Evolutionary conservation across 805 yeast genomes (phyloP).

Genomic region (Candida chilensis): DNA sequence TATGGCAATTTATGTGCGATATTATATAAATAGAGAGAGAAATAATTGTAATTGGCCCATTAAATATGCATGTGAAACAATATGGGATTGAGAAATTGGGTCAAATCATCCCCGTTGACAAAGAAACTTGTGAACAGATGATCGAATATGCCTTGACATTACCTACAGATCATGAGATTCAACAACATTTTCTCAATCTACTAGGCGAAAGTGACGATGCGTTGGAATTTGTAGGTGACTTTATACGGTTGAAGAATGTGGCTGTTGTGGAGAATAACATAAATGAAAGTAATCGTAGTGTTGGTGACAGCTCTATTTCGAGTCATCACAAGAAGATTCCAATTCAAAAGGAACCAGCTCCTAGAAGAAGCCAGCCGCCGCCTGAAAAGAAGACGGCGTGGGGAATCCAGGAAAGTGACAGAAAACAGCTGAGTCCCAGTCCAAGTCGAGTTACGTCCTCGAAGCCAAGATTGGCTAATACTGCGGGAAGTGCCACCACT

Average conservation of each 20-base stretch:
- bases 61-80: not conserved
- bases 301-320: not conserved
- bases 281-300: conserved; percentile 1
- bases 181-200: conserved; percentile 43
- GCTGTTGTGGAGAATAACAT: conserved; percentile 6
- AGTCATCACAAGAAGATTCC: conserved; percentile 2
- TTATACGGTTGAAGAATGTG: conserved; percentile 28
- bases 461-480: conserved; percentile 5
- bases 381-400: conserved; percentile 1
- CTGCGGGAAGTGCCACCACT: conserved; percentile 24
- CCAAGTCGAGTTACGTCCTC: conserved; percentile 1
- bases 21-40: too few species aligned
- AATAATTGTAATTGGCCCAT: too few species aligned
- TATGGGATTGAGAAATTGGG: conserved; percentile 17
- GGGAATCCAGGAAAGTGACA: conserved; percentile 5
- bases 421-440: conserved; percentile 1
- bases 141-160: conserved; percentile 42
- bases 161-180: conserved; percentile 35
- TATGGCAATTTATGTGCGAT: too few species aligned
- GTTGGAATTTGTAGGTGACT: conserved; percentile 33
- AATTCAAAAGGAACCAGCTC: not conserved
- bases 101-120: conserved; percentile 47
- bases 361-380: conserved; percentile 4
- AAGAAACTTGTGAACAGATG: conserved; percentile 44
- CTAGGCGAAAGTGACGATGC: conserved; percentile 51